A percentile compares a stretch with the other conserved stretches of the same genome.
phyloP scores from a whole-genome alignment of 2,329 filamentous ascomycete genomes.

The Arthroderma sp. region DNA sequence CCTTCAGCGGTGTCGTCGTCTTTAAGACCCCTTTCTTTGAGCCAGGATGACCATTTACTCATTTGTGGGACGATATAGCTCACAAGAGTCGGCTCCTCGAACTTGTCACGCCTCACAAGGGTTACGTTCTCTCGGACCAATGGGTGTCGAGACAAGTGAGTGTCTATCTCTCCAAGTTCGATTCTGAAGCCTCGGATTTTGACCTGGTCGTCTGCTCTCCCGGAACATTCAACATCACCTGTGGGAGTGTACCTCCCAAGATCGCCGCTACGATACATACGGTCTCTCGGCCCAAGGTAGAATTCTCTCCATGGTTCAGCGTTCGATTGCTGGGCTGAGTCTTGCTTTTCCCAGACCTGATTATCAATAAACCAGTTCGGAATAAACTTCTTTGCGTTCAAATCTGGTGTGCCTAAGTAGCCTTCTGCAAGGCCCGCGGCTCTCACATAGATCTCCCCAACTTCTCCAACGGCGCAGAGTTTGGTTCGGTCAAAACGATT shows the following conservation, averaged over 20 bases:
- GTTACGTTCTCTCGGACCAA: constrained; percentile 77
- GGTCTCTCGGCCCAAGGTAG: constrained; percentile 71
- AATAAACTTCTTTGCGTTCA: constrained; percentile 66
- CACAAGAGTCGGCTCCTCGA: constrained; percentile 75
- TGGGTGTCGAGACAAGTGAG: constrained; percentile 58
- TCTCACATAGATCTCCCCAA: constrained; percentile 72
- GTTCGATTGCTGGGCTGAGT: constrained; percentile 41
- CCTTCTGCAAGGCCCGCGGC: constrained; percentile 75
- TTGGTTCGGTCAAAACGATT: constrained; percentile 52
- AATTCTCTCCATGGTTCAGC: constrained; percentile 63
- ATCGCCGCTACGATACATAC: constrained; percentile 79
- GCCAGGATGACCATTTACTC: constrained; percentile 58
- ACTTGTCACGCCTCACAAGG: constrained; percentile 65
- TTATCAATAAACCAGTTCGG: constrained; percentile 76
- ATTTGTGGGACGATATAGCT: constrained; percentile 82
- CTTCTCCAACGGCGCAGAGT: constrained; percentile 66
- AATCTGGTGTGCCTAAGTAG: constrained; percentile 51
- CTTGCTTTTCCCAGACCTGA: constrained; percentile 52
- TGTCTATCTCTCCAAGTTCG: constrained; percentile 87
- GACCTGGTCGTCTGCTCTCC: constrained; percentile 75
- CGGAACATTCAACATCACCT: constrained; percentile 64
- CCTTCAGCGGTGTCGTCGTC: constrained; percentile 38
- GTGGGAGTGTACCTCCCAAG: constrained; percentile 60
- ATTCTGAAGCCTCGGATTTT: constrained; percentile 95
- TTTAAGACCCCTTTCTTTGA: constrained; percentile 42